Evolutionary conservation across 441 rosid genomes (phyloP), one percentile per base, ranked within the genome.

Genomic region (Pelargonium australe): DNA sequence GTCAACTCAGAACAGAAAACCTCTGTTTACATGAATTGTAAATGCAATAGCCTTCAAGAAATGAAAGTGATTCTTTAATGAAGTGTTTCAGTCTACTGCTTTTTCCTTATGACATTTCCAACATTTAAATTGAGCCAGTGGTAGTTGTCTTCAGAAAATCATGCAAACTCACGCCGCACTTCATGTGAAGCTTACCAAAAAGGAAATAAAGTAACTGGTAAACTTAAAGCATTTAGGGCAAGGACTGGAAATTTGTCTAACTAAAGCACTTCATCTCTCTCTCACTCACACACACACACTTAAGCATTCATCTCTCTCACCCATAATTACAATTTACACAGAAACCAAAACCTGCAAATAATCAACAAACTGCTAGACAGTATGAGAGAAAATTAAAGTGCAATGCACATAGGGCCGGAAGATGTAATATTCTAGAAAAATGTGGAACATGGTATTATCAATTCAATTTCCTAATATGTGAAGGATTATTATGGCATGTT

Each of bases 11-110:
- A 60, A 31, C 37, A n/a, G 25, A 58, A 60, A 20, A 60, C 11
- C 19, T 58, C 4, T 60, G 63, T 23, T 60, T 60, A 20, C 62
- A 60, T 60, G 25, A 8, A 23, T 60, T 60, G 63, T 20, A 60
- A 60, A 60, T 20, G 63, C 25, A 60, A 60, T 10, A 31, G 34
- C 25, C 25, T 60, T 60, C 11, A 60, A 60, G 63, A 23, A 60
- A 58, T 58, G 28, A 58, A 58, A 58, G 2, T n/a, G 2, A 7
- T n/a, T 51, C 19, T 1, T n/a, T 51, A 51, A n/a, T 16, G 1
- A 13, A 55, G 61, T 55, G 61, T 31, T 14, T 53, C 58, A 14
- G 58, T 53, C 58, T 14, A 14, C 7, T 53, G 17, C 19, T 53
- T 19, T 3, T 17, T 5, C 17, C 19, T 19, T 53, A 5, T 55